These are phyloP conservation scores for Danielia reshetovae DNA, from an alignment of 805 yeast species.

Conservation along the genomic window DNA sequence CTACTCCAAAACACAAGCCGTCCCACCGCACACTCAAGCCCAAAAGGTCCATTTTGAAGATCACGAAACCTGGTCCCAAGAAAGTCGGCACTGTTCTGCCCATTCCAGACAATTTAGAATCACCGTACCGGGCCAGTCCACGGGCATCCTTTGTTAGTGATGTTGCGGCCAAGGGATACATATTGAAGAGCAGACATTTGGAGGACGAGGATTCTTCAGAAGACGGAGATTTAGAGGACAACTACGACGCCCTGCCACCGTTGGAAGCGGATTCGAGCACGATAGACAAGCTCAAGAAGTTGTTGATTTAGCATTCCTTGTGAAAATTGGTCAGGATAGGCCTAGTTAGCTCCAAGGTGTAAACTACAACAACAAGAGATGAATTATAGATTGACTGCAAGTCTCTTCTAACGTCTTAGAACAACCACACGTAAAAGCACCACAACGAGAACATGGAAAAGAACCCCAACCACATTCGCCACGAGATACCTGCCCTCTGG, in stretches of 20 bases:
- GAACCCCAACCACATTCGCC: conserved; percentile 43
- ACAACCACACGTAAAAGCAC: conserved; percentile 42
- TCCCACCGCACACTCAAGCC: conserved; percentile 40
- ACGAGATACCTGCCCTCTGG: conserved; percentile 42
- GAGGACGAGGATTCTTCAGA: not conserved
- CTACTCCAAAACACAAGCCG: conserved; percentile 40
- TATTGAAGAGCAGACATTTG: conserved; percentile 2
- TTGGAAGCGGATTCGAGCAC: conserved; percentile 1
- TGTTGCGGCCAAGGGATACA: conserved; percentile 6
- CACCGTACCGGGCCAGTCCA: conserved; percentile 13
- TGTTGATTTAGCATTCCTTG: too few species aligned
- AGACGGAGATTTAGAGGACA: not conserved
- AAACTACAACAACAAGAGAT: too few species aligned
- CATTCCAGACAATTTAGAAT: not conserved
- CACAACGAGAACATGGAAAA: conserved; percentile 32
- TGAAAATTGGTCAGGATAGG: too few species aligned
- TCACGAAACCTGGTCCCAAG: conserved; percentile 1
- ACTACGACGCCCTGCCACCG: not conserved
- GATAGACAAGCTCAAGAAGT: conserved; percentile 4
- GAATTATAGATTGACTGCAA: too few species aligned
- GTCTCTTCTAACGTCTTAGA: too few species aligned
- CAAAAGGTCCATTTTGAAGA: conserved; percentile 37
- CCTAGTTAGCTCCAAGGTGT: too few species aligned
- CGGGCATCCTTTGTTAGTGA: conserved; percentile 11
- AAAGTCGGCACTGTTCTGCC: not conserved